Evolutionary conservation across 768 basidiomycete species (phyloP), one percentile per base, ranked within the genome.

Genomic region (Mycena vulgaris): DNA sequence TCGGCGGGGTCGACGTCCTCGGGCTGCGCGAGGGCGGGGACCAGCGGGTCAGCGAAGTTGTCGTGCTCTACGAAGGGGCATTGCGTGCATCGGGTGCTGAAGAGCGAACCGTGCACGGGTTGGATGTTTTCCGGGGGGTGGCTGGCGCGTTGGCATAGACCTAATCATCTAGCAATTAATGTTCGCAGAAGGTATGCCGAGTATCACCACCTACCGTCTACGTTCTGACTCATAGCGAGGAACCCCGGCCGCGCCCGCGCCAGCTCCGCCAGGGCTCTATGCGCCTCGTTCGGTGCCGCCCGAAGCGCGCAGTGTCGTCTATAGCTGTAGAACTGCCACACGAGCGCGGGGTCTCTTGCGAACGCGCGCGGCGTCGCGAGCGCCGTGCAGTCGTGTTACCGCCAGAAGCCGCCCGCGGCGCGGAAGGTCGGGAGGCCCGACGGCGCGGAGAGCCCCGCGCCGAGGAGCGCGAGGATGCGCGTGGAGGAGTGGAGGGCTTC

Each of bases 281-380:
- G 57, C 56, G 65, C 65, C 3, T 17, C 31, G 17, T 66, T 66
- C 21, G 65, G 65, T 7, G n/a, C 27, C 2, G 65, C 65, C 1
- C 7, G 5, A 2, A 66, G 28, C 11, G 65, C 57, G 30, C 48
- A 40, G 35, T 60, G 65, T 9, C 65, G 65, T 28, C 65, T 21
- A 21, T 66, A 60, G 57, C 49, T 66, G 23, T 66, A 66, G 39
- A 66, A 66, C 40, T 66, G 65, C 65, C 65, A 66, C 27, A 66
- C 65, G 11, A 66, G 65, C 13, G 65, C 65, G 0, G 65, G 65
- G 19, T 66, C 48, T 19, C 35, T 59, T 5, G 56, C 23, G 49
- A 66, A 66, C 3, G 65, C 65, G 17, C 57, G 27, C n/a, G 65
- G 65, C 11, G 65, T 66, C 6, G 65, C 65, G 3, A 66, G 57